Percentiles rank a stretch among this genome's conserved stretches.
These are phyloP conservation scores for Flammula alnicola DNA, from an alignment of 1,284 basidiomycete species.

Conservation along the genomic window DNA sequence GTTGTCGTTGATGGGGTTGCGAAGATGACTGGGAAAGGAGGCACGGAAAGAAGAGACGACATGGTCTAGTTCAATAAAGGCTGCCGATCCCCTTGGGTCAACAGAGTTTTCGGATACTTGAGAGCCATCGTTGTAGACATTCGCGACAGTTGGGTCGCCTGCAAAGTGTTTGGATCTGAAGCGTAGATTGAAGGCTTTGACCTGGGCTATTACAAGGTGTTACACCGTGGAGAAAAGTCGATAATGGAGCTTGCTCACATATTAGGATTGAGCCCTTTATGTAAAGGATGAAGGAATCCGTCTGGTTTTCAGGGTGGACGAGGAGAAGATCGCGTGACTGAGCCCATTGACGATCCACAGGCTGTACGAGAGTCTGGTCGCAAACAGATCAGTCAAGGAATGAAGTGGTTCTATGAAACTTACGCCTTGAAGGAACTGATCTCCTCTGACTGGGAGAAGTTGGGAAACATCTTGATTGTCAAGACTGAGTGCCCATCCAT, in stretches of 20 bases:
- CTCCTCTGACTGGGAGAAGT: constrained; percentile 64
- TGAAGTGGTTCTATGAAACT: constrained; percentile 28
- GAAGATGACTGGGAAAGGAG: constrained; percentile 62
- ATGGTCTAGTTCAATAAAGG: constrained; percentile 69
- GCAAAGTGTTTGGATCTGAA: constrained; percentile 63
- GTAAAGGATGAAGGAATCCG: constrained; percentile 77
- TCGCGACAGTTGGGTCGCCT: constrained; percentile 52
- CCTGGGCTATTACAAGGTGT: constrained; percentile 45
- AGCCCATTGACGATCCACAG: constrained; percentile 70
- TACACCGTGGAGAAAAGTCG: constrained; percentile 2
- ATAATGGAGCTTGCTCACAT: constrained; percentile 37
- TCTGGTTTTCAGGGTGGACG: constrained; percentile 62
- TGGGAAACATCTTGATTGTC: constrained; percentile 77
- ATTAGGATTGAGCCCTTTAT: constrained; percentile 72
- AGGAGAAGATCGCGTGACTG: constrained; percentile 62
- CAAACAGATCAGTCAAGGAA: constrained; percentile 14
- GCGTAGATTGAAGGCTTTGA: constrained; percentile 75
- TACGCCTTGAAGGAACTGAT: constrained; percentile 66
- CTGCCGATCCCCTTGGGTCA: constrained; percentile 61
- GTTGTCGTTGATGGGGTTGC: constrained; percentile 58
- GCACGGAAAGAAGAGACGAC: constrained; percentile 58
- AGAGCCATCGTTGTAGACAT: constrained; percentile 32
- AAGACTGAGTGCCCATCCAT: constrained; percentile 71
- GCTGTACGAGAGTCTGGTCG: constrained; percentile 52
- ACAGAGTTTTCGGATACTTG: constrained; percentile 41